Evolutionary conservation across 306 rosid species (phyloP).

Genomic region (Cicer pinnatifidum): DNA sequence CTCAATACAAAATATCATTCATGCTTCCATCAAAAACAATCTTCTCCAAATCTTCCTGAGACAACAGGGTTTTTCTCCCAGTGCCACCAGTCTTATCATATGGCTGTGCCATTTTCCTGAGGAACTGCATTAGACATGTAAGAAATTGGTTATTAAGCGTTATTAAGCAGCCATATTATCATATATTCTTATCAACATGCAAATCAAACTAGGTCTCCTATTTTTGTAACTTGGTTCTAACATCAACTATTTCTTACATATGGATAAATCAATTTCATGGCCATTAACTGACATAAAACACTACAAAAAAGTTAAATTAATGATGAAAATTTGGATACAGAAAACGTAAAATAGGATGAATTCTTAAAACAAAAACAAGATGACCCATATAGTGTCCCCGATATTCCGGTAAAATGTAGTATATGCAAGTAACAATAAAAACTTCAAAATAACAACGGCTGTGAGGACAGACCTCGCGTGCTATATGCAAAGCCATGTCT

Average conservation of each 20-base stretch:
- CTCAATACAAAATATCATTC: slow-evolving; percentile 59
- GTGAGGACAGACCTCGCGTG: slow-evolving; percentile 72
- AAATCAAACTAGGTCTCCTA: background rate
- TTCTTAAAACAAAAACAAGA: background rate
- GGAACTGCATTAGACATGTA: slow-evolving; percentile 65
- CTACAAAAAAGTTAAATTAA: no score
- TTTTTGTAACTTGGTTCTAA: slow-evolving; percentile 32
- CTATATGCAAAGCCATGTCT: slow-evolving; percentile 96
- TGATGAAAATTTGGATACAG: no score
- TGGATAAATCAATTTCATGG: background rate
- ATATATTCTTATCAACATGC: slow-evolving; percentile 22
- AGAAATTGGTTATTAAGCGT: background rate
- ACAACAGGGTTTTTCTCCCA: slow-evolving; percentile 74
- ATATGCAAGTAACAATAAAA: slow-evolving; percentile 5
- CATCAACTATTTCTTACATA: background rate
- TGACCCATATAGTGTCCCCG: background rate
- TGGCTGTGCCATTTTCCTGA: slow-evolving; percentile 94
- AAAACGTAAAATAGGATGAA: background rate
- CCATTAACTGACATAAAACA: background rate
- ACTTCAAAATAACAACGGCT: background rate
- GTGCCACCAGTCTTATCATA: slow-evolving; percentile 82
- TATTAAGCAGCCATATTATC: slow-evolving; percentile 23
- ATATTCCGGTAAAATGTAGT: background rate
- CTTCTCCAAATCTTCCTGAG: slow-evolving; percentile 83
- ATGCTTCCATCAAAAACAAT: slow-evolving; percentile 62